These are phyloP conservation scores for Phytophthora macrochlamydospora DNA, from an alignment of 352 stramenopile genomes.

Conservation along the genomic window DNA sequence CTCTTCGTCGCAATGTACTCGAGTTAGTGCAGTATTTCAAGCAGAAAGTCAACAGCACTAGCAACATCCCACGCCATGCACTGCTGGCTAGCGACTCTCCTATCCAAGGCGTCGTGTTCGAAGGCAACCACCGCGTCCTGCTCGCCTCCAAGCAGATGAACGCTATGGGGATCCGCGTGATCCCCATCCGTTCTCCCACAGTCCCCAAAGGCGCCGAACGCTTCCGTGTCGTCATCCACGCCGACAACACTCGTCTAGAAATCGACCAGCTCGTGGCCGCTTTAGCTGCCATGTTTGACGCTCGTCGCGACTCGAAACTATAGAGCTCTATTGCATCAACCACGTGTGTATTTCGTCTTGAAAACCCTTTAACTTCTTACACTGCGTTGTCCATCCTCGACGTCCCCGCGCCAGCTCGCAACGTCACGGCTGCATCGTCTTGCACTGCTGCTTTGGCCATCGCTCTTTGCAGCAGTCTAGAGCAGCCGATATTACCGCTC, in stretches of 20 bases:
- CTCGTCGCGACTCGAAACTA: constrained; percentile 34
- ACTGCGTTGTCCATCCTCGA: constrained; percentile 71
- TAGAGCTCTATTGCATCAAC: constrained; percentile 12
- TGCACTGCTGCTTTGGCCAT: constrained; percentile 76
- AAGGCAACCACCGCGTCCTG: constrained; percentile 90
- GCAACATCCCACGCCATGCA: constrained; percentile 47
- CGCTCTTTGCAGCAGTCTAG: constrained; percentile 68
- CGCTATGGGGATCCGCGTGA: constrained; percentile 86
- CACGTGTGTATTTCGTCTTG: neutral
- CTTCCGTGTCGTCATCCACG: constrained; percentile 96
- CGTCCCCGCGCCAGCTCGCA: constrained; percentile 57
- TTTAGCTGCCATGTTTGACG: constrained; percentile 53
- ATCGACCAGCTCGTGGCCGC: constrained; percentile 72
- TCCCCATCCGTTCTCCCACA: constrained; percentile 95
- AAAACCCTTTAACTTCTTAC: constrained; percentile 27
- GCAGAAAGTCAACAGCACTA: constrained; percentile 35
- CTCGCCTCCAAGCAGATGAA: constrained; percentile 73
- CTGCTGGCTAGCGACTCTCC: constrained; percentile 80
- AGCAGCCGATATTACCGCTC: constrained; percentile 80
- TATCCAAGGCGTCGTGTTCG: constrained; percentile 95
- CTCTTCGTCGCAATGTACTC: constrained; percentile 44
- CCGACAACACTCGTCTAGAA: constrained; percentile 92
- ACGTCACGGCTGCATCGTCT: constrained; percentile 60
- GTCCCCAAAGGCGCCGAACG: constrained; percentile 94
- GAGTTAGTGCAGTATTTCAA: constrained; percentile 88